Conservation (phyloP, 371 early-diverging fungal genomes). For the Mortierella sp. region DNA sequence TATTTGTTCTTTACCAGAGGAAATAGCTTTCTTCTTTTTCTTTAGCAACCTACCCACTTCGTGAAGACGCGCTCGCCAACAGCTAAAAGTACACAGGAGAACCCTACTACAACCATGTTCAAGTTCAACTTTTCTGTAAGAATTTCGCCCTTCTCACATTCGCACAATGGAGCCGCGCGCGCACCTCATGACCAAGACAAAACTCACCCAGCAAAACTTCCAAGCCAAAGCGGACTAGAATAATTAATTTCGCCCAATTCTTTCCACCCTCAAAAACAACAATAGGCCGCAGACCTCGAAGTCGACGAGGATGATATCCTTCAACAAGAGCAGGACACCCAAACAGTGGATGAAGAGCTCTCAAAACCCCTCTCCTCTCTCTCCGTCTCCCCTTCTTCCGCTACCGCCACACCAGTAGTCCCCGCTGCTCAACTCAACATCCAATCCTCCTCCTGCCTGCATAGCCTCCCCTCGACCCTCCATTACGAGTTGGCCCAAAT, state of each 20-base stretch:
- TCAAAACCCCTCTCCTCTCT: conserved; percentile 48
- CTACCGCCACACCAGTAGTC: conserved; percentile 15
- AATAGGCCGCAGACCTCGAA: conserved; percentile 69
- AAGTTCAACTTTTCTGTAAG: conserved; percentile 74
- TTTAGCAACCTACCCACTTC: not conserved
- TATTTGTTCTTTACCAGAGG: not conserved
- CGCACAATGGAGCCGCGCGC: not conserved
- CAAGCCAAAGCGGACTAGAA: not conserved
- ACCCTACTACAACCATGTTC: conserved; percentile 50
- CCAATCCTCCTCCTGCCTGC: conserved; percentile 29
- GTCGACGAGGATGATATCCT: conserved; percentile 64
- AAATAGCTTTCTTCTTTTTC: not conserved
- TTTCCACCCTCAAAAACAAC: not conserved
- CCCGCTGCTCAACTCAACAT: conserved; percentile 43
- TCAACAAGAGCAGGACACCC: conserved; percentile 62
- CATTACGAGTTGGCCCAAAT: conserved; percentile 55
- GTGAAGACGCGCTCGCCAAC: not conserved
- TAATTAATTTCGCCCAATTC: not conserved
- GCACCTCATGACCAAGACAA: not conserved
- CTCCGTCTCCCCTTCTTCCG: conserved; percentile 39
- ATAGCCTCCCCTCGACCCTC: conserved; percentile 33
- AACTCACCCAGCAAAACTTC: not conserved
- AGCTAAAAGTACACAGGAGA: not conserved
- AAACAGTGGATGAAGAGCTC: conserved; percentile 57
- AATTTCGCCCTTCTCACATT: no score